Percentiles rank a stretch among this genome's conserved stretches.
Evolutionary conservation across 1,284 basidiomycete species (phyloP).

Genomic region (Ustilago loliicola): DNA sequence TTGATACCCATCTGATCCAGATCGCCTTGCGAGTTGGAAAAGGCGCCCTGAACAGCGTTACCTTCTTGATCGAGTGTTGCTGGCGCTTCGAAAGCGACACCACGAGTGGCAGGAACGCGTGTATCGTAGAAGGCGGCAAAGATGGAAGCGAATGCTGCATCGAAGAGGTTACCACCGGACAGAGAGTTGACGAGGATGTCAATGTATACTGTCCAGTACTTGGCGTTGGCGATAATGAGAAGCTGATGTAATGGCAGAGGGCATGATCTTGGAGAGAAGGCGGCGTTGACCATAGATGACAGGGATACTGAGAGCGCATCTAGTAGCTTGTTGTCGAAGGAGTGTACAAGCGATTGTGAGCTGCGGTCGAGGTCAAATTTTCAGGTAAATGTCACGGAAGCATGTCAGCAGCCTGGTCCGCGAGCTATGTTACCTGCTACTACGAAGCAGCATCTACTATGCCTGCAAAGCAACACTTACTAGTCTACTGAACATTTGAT

Average conservation of each 20-base stretch:
- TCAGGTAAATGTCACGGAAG: too few relatives aligned
- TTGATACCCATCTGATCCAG: conserved; percentile 60
- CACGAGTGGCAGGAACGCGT: conserved; percentile 57
- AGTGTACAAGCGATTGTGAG: conserved; percentile 48
- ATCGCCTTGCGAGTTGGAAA: conserved; percentile 43
- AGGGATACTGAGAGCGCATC: conserved; percentile 43
- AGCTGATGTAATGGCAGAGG: conserved; percentile 55
- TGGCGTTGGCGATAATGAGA: conserved; percentile 58
- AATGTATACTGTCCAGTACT: conserved; percentile 64
- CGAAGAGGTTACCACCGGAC: conserved; percentile 65
- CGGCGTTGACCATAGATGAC: conserved; percentile 48
- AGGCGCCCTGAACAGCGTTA: conserved; percentile 37
- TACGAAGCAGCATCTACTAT: background rate
- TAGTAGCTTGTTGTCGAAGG: conserved; percentile 46
- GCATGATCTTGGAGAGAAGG: conserved; percentile 47
- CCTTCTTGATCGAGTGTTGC: conserved; percentile 41
- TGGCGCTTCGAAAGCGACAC: conserved; percentile 59
- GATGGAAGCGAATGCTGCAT: conserved; percentile 61
- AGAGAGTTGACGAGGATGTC: conserved; percentile 61
- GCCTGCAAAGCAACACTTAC: conserved; percentile 1
- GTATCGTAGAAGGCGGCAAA: conserved; percentile 61
- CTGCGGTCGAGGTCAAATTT: background rate
- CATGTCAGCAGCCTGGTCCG: too few relatives aligned
- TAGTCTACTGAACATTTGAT: conserved; percentile 59
- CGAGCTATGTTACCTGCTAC: background rate